Evolutionary conservation across 2,329 filamentous ascomycete genomes (phyloP).

Genomic region (Dothistroma pini): DNA sequence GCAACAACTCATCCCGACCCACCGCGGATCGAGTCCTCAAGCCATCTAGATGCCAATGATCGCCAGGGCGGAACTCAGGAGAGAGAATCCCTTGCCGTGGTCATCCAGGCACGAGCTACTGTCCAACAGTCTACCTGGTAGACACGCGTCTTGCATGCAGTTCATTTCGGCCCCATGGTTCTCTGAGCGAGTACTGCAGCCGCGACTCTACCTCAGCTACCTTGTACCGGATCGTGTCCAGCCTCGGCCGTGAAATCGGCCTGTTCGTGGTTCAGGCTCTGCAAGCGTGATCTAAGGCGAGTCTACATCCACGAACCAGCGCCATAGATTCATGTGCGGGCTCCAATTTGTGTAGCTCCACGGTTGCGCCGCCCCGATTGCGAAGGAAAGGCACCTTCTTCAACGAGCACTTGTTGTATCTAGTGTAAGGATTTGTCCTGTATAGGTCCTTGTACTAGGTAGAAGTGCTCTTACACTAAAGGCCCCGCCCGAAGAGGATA

Average conservation of each 20-base stretch:
- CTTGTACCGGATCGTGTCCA: neutral
- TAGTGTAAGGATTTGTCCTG: too few relatives aligned
- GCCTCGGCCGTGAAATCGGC: neutral
- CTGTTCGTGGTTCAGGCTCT: neutral
- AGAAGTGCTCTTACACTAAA: too few relatives aligned
- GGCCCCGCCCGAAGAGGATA: too few relatives aligned
- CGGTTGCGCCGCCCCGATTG: too few relatives aligned
- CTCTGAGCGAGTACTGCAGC: constrained; percentile 1
- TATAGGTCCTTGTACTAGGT: too few relatives aligned
- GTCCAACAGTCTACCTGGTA: neutral
- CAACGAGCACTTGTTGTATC: too few relatives aligned
- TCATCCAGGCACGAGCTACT: neutral
- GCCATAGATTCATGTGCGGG: too few relatives aligned
- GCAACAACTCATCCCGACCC: neutral
- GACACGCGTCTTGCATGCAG: neutral
- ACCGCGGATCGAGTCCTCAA: neutral
- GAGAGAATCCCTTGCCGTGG: neutral
- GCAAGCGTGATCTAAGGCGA: neutral
- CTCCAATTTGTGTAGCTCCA: too few relatives aligned
- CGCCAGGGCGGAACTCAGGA: neutral
- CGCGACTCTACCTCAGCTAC: neutral
- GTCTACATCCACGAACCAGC: too few relatives aligned
- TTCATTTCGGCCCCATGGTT: neutral
- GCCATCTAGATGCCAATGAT: neutral
- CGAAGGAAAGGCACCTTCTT: too few relatives aligned